A percentile compares a stretch with the other conserved stretches of the same genome.
These are phyloP conservation scores for Talaromyces amestolkiae DNA, from an alignment of 2,329 filamentous ascomycete species.

Conservation along the genomic window DNA sequence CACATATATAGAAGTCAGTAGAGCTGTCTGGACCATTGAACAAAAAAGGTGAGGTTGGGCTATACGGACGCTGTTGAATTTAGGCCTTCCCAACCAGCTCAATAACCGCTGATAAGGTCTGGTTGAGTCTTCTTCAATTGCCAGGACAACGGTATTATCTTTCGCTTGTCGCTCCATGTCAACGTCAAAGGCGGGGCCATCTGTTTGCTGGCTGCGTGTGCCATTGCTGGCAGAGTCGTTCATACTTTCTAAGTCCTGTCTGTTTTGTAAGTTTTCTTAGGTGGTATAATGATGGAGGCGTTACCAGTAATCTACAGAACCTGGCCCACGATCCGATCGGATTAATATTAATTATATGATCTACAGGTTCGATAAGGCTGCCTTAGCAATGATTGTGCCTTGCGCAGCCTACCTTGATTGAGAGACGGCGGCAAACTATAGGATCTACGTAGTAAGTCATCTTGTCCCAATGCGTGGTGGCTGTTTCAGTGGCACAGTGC, in stretches of 20 bases:
- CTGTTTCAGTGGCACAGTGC: not conserved
- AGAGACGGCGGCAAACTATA: not conserved
- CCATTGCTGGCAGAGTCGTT: not conserved
- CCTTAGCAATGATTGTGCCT: not conserved
- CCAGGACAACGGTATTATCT: not conserved
- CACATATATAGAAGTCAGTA: not conserved
- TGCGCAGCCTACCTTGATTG: not conserved
- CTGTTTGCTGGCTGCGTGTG: not conserved
- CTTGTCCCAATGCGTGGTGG: too few species aligned
- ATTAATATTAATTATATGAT: not conserved
- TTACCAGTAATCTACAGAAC: not conserved
- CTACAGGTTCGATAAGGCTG: not conserved
- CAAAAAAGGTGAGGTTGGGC: not conserved
- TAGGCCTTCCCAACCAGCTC: not conserved
- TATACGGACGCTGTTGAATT: not conserved
- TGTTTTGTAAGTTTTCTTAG: not conserved
- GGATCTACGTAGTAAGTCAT: not conserved
- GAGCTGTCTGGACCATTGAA: not conserved
- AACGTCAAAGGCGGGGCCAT: not conserved
- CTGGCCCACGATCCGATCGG: not conserved
- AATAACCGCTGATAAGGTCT: not conserved
- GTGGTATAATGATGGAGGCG: not conserved
- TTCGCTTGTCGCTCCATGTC: not conserved
- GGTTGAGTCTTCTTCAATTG: not conserved
- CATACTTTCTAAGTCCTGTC: not conserved